A percentile compares a stretch with the other conserved stretches of the same genome.
Evolutionary conservation across 352 stramenopile species (phyloP).

Genomic region (Pythium catenulatum): DNA sequence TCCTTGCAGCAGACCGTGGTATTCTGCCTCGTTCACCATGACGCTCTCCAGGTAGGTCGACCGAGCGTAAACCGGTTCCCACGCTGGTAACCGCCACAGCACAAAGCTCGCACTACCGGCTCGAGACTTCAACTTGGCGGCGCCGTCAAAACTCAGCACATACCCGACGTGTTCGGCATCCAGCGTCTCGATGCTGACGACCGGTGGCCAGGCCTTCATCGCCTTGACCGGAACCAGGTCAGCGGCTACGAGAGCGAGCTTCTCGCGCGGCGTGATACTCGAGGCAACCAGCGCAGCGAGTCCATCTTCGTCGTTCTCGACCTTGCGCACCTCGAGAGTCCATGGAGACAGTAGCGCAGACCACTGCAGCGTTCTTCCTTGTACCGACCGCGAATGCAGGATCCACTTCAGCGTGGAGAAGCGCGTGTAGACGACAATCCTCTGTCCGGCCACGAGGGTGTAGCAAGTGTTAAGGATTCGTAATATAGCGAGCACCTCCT

Average conservation of each 20-base stretch:
- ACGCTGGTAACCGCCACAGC: not conserved
- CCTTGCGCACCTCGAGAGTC: conserved; percentile 22
- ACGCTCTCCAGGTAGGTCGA: not conserved
- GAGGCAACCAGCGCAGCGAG: not conserved
- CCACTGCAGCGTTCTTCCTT: conserved; percentile 34
- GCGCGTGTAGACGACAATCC: conserved; percentile 30
- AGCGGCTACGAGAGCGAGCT: not conserved
- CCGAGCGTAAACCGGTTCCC: not conserved
- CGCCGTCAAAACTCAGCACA: conserved; percentile 17
- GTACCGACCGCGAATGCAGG: conserved; percentile 25
- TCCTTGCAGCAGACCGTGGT: not conserved
- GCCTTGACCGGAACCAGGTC: conserved; percentile 2
- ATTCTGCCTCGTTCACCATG: conserved; percentile 33
- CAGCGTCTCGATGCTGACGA: too few relatives aligned
- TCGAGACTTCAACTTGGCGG: conserved; percentile 23
- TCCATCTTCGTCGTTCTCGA: not conserved
- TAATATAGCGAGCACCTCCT: conserved; percentile 43
- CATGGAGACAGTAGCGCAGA: conserved; percentile 25
- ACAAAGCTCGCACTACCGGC: conserved; percentile 10
- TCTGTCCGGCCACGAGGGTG: not conserved
- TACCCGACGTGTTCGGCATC: too few relatives aligned
- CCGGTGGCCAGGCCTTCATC: not conserved
- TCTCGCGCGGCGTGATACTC: not conserved
- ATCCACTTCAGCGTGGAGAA: conserved; percentile 42
- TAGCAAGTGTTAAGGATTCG: conserved; percentile 13